A percentile compares a stretch with the other conserved stretches of the same genome.
phyloP scores from a whole-genome alignment of 2,329 filamentous ascomycete species.

The Aureobasidium lini region DNA sequence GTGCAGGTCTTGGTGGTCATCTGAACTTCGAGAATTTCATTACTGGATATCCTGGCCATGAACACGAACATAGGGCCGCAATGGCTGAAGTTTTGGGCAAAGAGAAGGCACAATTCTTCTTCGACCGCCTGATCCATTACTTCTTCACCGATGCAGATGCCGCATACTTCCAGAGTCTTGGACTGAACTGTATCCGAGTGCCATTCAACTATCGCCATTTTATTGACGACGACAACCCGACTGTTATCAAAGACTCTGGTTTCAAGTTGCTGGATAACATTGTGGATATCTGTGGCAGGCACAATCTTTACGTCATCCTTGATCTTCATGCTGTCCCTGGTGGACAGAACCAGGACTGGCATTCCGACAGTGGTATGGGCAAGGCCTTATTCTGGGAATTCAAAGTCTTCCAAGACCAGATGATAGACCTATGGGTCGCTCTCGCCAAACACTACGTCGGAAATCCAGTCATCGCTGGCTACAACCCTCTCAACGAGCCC shows the following conservation, averaged over 20 bases:
- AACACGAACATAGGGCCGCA: conserved; percentile 46
- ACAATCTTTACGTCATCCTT: conserved; percentile 41
- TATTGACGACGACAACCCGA: conserved; percentile 43
- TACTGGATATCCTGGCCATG: conserved; percentile 50
- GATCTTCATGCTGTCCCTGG: conserved; percentile 41
- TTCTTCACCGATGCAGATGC: conserved; percentile 53
- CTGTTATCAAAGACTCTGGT: conserved; percentile 37
- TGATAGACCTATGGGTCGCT: conserved; percentile 40
- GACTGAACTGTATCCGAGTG: conserved; percentile 49
- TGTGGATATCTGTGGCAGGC: conserved; percentile 37
- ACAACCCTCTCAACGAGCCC: conserved; percentile 44
- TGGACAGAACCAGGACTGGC: conserved; percentile 43
- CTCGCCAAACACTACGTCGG: conserved; percentile 36
- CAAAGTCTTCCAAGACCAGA: conserved; percentile 41
- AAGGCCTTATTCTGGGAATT: conserved; percentile 38
- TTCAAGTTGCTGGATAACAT: conserved; percentile 42
- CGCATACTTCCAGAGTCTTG: conserved; percentile 46
- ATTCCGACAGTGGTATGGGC: conserved; percentile 38
- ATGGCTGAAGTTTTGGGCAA: conserved; percentile 45
- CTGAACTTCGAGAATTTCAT: conserved; percentile 52
- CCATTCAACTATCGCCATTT: conserved; percentile 54
- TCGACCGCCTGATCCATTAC: conserved; percentile 45
- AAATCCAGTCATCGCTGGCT: conserved; percentile 34
- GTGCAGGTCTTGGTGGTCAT: conserved; percentile 30
- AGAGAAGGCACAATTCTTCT: conserved; percentile 51